Percentiles rank a stretch among this genome's conserved stretches.
Conservation (phyloP, 371 early-diverging fungal species). For the Blakeslea trispora region DNA sequence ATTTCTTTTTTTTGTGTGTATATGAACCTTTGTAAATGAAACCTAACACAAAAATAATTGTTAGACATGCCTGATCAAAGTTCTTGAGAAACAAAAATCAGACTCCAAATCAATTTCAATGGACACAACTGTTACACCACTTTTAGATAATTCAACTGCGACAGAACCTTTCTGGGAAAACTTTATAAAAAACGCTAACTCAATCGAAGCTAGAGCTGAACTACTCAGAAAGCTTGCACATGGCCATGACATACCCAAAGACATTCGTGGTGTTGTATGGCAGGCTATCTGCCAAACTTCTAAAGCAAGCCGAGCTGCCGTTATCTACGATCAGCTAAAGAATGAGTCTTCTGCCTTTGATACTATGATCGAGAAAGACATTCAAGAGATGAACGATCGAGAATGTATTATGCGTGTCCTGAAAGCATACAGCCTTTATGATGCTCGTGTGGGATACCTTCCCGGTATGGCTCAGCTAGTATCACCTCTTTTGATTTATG, state of each 20-base stretch:
- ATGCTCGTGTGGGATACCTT: conserved; percentile 90
- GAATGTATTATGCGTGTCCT: conserved; percentile 74
- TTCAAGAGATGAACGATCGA: conserved; percentile 64
- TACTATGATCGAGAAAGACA: conserved; percentile 76
- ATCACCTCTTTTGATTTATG: conserved; percentile 79
- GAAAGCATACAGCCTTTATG: conserved; percentile 89
- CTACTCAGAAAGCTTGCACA: not conserved
- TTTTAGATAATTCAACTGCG: not conserved
- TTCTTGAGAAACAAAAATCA: conserved; percentile 1
- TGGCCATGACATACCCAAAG: conserved; percentile 66
- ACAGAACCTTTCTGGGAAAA: conserved; percentile 10
- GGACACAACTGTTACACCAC: conserved; percentile 6
- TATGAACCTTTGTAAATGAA: not conserved
- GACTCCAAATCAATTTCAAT: not conserved
- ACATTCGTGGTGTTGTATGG: conserved; percentile 84
- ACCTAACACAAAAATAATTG: not conserved
- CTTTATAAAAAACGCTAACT: conserved; percentile 6
- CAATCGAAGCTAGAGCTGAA: not conserved
- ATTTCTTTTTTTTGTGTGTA: not conserved
- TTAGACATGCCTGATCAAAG: not conserved
- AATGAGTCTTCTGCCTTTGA: conserved; percentile 63
- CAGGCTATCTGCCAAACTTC: conserved; percentile 63
- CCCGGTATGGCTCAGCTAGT: conserved; percentile 88
- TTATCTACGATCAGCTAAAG: conserved; percentile 72
- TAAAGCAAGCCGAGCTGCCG: conserved; percentile 64